A percentile compares a stretch with the other conserved stretches of the same genome.
Evolutionary conservation across 2,329 filamentous ascomycete genomes (phyloP).

Genomic region (Penicillium sp.): DNA sequence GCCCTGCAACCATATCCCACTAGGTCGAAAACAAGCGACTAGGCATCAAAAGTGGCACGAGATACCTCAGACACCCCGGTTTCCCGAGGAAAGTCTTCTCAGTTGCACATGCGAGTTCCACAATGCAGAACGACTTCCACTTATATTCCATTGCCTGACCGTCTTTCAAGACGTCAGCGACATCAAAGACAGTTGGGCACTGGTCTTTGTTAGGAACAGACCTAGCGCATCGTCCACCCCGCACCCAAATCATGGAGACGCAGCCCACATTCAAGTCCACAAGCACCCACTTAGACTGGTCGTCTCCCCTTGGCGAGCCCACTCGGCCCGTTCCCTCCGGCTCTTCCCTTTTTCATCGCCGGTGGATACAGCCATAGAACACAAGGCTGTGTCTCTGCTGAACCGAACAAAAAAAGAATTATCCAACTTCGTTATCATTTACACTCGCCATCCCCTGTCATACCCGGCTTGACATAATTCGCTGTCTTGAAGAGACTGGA

Average conservation of each 20-base stretch:
- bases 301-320: slow-evolving; percentile 17
- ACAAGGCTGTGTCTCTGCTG: background rate
- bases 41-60: background rate
- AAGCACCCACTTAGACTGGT: background rate
- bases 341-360: slow-evolving; percentile 23
- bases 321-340: slow-evolving; percentile 30
- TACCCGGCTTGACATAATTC: background rate
- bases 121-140: slow-evolving; percentile 5
- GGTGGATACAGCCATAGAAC: slow-evolving; percentile 14
- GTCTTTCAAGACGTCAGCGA: slow-evolving; percentile 11
- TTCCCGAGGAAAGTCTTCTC: slow-evolving; percentile 2
- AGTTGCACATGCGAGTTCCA: slow-evolving; percentile 4
- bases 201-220: slow-evolving; percentile 12
- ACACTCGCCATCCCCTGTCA: slow-evolving; percentile 1
- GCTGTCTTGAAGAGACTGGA: background rate
- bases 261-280: slow-evolving; percentile 2
- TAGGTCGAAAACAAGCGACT: background rate
- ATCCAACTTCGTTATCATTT: slow-evolving; percentile 1
- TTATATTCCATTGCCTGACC: slow-evolving; percentile 11
- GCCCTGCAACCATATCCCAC: background rate
- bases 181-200: background rate
- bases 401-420: background rate
- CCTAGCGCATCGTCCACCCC: background rate
- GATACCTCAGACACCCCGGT: slow-evolving; percentile 1
- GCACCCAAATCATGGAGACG: slow-evolving; percentile 4